Evolutionary conservation across 495 filamentous ascomycete species (phyloP).

Genomic region (Evansstolkia leycettana): DNA sequence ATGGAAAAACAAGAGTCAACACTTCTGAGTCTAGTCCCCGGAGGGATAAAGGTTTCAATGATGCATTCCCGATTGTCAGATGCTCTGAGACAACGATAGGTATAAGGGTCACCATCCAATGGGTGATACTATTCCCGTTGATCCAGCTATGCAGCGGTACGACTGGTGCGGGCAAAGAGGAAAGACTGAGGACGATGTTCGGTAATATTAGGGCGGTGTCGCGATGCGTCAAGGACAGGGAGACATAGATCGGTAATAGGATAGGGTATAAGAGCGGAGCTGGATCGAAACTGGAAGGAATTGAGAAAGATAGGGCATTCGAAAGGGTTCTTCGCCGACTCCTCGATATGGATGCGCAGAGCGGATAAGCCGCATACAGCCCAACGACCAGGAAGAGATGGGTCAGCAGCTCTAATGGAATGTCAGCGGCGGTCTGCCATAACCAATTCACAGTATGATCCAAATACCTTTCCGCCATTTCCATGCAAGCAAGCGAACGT

Average conservation of each 20-base stretch:
- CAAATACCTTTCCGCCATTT: constrained; percentile 31
- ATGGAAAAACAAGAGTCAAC: constrained; percentile 61
- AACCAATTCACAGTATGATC: no score
- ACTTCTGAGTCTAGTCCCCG: constrained; percentile 44
- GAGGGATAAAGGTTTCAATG: constrained; percentile 22
- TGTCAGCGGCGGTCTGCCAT: no score
- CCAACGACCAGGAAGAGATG: constrained; percentile 26
- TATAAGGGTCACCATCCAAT: constrained; percentile 60
- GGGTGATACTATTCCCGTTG: constrained; percentile 46
- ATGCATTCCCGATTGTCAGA: constrained; percentile 15
- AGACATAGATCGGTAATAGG: constrained; percentile 61
- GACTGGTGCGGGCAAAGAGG: constrained; percentile 59
- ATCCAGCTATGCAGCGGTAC: constrained; percentile 47
- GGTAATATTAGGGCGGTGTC: constrained; percentile 47
- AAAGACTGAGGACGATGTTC: constrained; percentile 71
- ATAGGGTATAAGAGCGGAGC: constrained; percentile 83
- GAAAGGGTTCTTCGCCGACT: constrained; percentile 6
- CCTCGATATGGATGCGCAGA: constrained; percentile 13
- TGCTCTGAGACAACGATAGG: constrained; percentile 44
- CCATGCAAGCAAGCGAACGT: constrained; percentile 23
- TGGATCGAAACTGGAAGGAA: constrained; percentile 74
- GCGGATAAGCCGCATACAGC: constrained; percentile 36
- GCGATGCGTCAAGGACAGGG: constrained; percentile 56
- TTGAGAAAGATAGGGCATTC: constrained; percentile 26
- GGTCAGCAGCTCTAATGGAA: constrained; percentile 35